Evolutionary conservation across 495 filamentous ascomycete genomes (phyloP), one percentile per base, ranked within the genome.

Genomic region (Trichoderma virens): DNA sequence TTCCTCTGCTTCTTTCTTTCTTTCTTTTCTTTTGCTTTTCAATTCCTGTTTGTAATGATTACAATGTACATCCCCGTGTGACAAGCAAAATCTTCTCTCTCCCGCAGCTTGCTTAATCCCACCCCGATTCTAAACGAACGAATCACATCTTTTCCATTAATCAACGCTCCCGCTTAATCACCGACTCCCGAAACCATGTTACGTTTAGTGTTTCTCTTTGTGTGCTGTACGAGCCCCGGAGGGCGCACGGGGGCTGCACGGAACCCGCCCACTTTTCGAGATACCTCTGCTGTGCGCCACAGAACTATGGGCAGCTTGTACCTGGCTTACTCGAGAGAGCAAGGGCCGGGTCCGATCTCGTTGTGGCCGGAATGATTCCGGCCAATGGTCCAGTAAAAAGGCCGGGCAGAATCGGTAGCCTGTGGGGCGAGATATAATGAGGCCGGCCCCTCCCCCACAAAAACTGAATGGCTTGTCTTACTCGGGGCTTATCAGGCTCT

Each of bases 331-430:
- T 27, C 8, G 4, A 30, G 0, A 9, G 9, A 27, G 25, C 23
- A 27, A 56, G 51, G 51, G 51, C 59, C 31, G 59, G 59, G 59
- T 39, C 59, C 31, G 59, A 39, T 61, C 23, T 35, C 59, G 59
- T 61, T 39, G 65, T 27, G 72, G 72, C 72, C 72, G 72, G 72
- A 74, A 73, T 67, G 14, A 65, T 74, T 74, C 72, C 72, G 72
- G 72, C 72, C 72, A 74, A 62, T 35, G 34, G 43, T 38, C 62
- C 62, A 27, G 18, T 56, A 31, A 32, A 32, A 51, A 25, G 62
- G 62, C 62, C 62, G 62, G 62, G 41, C 62, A 59, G 62, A n/a
- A 51, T 64, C 62, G 62, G 62, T 51, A 61, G 59, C 59, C 30
- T 25, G 59, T 61, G 59, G 59, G 59, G 59, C 30, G 11, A 30